phyloP scores from a whole-genome alignment of 441 rosid genomes.

The California macrophylla region DNA sequence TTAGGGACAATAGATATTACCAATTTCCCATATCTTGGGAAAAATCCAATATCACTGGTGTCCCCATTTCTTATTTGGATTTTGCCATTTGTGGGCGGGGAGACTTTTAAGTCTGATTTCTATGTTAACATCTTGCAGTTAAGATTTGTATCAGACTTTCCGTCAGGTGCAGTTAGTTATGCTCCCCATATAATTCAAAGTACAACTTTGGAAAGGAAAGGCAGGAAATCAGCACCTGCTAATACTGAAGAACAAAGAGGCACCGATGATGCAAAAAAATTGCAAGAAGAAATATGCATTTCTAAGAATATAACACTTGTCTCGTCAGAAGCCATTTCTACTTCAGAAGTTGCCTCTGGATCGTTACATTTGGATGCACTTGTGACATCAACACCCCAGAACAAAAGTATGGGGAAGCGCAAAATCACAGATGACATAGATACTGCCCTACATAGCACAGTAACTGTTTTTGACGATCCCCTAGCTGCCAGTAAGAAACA shows the following conservation, averaged over 20 bases:
- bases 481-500: conserved; percentile 39
- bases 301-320: conserved; percentile 20
- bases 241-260: conserved; percentile 24
- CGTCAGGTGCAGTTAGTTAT: conserved; percentile 24
- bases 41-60: background rate
- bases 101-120: conserved; percentile 18
- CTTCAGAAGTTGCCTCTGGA: conserved; percentile 23
- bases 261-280: conserved; percentile 14
- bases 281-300: conserved; percentile 20
- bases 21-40: background rate
- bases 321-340: conserved; percentile 22
- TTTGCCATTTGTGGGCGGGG: background rate
- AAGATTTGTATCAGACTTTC: conserved; percentile 32
- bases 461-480: conserved; percentile 21
- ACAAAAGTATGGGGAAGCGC: conserved; percentile 36
- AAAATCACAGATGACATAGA: conserved; percentile 24
- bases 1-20: background rate
- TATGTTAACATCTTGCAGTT: conserved; percentile 34
- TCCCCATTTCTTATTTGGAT: conserved; percentile 8
- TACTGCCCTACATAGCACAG: conserved; percentile 16
- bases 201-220: conserved; percentile 24
- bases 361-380: conserved; percentile 22
- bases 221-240: conserved; percentile 13
- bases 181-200: conserved; percentile 17
- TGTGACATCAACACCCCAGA: conserved; percentile 12